Conservation (phyloP, 2,329 filamentous ascomycete genomes). For the Xylaria sp. region DNA sequence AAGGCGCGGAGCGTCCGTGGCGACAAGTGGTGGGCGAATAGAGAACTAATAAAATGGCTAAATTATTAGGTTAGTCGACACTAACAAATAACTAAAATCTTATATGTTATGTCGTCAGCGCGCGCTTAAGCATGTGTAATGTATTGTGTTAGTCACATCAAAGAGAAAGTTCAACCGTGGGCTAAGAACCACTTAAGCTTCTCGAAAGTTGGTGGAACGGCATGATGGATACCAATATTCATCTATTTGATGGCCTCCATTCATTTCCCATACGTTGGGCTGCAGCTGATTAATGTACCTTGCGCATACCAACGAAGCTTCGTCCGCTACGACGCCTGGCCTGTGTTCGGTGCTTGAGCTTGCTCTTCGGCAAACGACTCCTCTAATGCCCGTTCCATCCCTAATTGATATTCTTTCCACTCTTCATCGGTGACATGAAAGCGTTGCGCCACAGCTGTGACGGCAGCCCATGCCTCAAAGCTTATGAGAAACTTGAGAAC, state of each 20-base stretch:
- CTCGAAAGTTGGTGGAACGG: neutral
- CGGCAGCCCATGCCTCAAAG: slow-evolving; percentile 58
- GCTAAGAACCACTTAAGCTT: neutral
- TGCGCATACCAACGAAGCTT: neutral
- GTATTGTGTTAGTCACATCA: no score
- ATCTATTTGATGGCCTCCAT: neutral
- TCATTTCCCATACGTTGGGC: neutral
- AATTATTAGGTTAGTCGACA: neutral
- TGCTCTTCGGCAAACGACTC: slow-evolving; percentile 4
- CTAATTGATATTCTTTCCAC: slow-evolving; percentile 50
- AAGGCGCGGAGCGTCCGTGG: no score
- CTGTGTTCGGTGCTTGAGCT: slow-evolving; percentile 7
- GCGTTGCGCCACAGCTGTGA: slow-evolving; percentile 54
- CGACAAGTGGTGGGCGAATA: no score
- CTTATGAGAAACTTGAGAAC: slow-evolving; percentile 58
- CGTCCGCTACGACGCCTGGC: slow-evolving; percentile 7
- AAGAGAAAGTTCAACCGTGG: neutral
- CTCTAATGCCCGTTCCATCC: slow-evolving; percentile 1
- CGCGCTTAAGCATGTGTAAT: neutral
- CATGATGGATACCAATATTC: no score
- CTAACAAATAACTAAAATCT: neutral
- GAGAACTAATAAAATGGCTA: no score
- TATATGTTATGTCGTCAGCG: neutral
- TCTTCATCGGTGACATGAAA: slow-evolving; percentile 58
- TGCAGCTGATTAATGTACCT: neutral